A percentile compares a stretch with the other conserved stretches of the same genome.
phyloP scores from a whole-genome alignment of 495 filamentous ascomycete genomes.

The Annulohypoxylon maeteangense region DNA sequence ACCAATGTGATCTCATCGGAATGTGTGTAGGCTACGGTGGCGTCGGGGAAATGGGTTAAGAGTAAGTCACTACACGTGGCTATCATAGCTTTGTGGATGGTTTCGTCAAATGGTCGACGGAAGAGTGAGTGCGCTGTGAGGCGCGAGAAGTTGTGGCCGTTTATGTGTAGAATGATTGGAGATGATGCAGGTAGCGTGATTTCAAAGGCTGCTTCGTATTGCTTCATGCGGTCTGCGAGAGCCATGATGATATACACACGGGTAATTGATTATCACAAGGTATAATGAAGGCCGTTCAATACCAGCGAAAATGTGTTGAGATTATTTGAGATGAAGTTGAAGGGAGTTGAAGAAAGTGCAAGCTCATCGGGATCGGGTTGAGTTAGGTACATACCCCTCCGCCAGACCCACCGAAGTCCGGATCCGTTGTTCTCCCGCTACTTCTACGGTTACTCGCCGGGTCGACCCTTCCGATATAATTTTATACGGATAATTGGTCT shows the following conservation, averaged over 20 bases:
- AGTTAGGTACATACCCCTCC: neutral
- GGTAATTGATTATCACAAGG: neutral
- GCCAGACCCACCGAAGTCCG: conserved; percentile 14
- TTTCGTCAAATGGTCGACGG: conserved; percentile 19
- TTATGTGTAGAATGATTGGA: conserved; percentile 22
- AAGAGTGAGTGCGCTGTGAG: conserved; percentile 14
- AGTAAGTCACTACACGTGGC: conserved; percentile 27
- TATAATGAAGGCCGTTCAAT: neutral
- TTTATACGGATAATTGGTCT: neutral
- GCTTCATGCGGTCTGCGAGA: conserved; percentile 29
- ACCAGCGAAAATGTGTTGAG: neutral
- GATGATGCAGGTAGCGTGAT: conserved; percentile 14
- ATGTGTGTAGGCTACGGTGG: conserved; percentile 28
- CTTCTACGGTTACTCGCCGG: neutral
- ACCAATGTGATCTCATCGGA: conserved; percentile 30
- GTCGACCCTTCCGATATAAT: neutral
- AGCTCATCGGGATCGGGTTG: conserved; percentile 13
- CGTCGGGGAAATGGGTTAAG: conserved; percentile 14
- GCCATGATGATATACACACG: neutral
- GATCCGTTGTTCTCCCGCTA: neutral
- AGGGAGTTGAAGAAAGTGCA: conserved; percentile 1
- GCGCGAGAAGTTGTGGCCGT: conserved; percentile 27
- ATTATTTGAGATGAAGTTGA: neutral
- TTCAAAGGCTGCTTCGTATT: conserved; percentile 22
- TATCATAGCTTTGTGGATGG: conserved; percentile 26